phyloP scores from a whole-genome alignment of 2,329 filamentous ascomycete species.

The Monilinia aucupariae region DNA sequence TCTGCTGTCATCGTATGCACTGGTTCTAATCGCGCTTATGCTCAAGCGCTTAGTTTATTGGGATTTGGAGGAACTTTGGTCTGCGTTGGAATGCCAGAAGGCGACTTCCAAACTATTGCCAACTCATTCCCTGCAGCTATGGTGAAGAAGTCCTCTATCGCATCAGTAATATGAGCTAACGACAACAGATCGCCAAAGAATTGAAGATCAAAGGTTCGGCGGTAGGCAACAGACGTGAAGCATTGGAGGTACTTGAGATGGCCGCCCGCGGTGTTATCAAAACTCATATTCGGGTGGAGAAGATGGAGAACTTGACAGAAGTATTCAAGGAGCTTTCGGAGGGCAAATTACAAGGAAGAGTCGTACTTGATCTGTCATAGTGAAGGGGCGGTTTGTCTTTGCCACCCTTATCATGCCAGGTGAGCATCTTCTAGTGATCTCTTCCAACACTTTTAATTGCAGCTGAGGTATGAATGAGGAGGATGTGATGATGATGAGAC shows the following conservation, averaged over 20 bases:
- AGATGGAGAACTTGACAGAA: slow-evolving; percentile 43
- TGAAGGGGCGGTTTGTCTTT: background rate
- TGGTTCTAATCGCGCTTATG: slow-evolving; percentile 45
- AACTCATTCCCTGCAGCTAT: slow-evolving; percentile 41
- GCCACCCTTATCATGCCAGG: slow-evolving; percentile 8
- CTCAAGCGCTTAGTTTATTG: slow-evolving; percentile 43
- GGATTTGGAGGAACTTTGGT: slow-evolving; percentile 47
- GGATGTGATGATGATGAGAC: background rate
- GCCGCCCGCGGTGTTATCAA: slow-evolving; percentile 44
- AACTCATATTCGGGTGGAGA: slow-evolving; percentile 41
- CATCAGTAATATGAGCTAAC: slow-evolving; percentile 9
- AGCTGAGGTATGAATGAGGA: slow-evolving; percentile 14
- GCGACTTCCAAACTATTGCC: slow-evolving; percentile 41
- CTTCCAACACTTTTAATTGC: background rate
- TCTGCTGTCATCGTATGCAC: slow-evolving; percentile 54
- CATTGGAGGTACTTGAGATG: slow-evolving; percentile 45
- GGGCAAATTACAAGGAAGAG: slow-evolving; percentile 42
- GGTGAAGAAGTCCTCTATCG: slow-evolving; percentile 1
- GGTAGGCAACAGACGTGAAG: slow-evolving; percentile 47
- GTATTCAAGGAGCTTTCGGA: slow-evolving; percentile 43
- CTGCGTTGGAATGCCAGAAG: slow-evolving; percentile 48
- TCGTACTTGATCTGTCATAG: slow-evolving; percentile 42
- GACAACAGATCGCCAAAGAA: slow-evolving; percentile 36
- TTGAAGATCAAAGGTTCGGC: slow-evolving; percentile 45
- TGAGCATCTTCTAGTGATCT: background rate